phyloP scores from a whole-genome alignment of 257 asterid species.

The Nicotiana otophora region DNA sequence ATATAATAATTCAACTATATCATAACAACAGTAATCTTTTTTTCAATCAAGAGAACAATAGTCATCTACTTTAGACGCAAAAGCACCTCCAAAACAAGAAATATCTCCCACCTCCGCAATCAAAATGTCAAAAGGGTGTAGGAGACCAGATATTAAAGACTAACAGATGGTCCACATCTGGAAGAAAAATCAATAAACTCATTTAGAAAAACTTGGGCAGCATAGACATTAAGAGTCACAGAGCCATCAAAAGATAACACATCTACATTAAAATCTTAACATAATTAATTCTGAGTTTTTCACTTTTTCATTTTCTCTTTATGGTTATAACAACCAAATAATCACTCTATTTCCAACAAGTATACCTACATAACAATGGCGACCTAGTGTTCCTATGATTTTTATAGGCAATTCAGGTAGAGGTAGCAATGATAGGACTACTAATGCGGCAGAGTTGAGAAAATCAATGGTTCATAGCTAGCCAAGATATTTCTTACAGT shows the following conservation, averaged over 20 bases:
- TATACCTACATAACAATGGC: background rate
- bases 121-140: background rate
- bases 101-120: background rate
- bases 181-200: background rate
- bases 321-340: background rate
- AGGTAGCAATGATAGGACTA: background rate
- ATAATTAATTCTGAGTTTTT: background rate
- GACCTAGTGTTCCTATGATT: background rate
- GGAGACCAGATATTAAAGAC: background rate
- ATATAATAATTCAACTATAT: background rate
- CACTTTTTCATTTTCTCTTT: background rate
- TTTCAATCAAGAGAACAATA: background rate
- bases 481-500: background rate
- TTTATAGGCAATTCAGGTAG: background rate
- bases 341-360: background rate
- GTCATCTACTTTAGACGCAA: background rate
- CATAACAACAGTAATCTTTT: background rate
- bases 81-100: background rate
- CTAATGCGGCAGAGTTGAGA: background rate
- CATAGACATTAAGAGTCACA: background rate
- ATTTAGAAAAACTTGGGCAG: background rate
- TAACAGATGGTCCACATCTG: background rate
- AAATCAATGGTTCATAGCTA: background rate
- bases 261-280: background rate
- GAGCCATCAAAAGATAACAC: background rate